Conservation (phyloP, 257 asterid genomes). For the Ehretia macrophylla region DNA sequence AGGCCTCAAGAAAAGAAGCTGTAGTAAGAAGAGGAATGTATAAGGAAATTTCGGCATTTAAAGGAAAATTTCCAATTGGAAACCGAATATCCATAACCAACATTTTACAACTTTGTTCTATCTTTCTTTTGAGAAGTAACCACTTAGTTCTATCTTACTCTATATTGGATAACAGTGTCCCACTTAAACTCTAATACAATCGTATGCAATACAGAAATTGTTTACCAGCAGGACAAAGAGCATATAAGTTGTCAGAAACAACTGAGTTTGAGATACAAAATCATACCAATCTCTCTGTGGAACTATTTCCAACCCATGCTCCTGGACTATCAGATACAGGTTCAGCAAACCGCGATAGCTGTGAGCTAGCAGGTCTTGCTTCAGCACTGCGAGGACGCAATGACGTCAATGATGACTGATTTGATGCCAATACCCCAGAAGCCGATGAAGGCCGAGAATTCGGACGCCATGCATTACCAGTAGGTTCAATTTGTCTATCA, state of each 20-base stretch:
- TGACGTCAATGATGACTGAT: conserved; percentile 57
- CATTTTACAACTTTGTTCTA: too few species aligned
- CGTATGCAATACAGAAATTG: not conserved
- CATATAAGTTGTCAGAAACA: not conserved
- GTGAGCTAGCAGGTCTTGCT: conserved; percentile 87
- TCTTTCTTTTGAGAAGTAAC: too few species aligned
- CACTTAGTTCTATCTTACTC: too few species aligned
- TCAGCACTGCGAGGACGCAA: conserved; percentile 95
- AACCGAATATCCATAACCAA: too few species aligned
- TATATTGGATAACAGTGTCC: too few species aligned
- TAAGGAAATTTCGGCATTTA: too few species aligned
- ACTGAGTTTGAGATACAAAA: conserved; percentile 1
- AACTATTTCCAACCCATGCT: conserved; percentile 51
- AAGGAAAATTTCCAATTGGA: too few species aligned
- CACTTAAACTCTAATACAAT: too few species aligned
- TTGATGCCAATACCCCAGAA: conserved; percentile 78
- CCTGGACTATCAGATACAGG: conserved; percentile 50
- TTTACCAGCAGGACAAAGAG: conserved; percentile 4
- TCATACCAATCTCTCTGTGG: conserved; percentile 76
- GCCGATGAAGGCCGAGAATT: conserved; percentile 95
- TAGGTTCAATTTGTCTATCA: conserved; percentile 64
- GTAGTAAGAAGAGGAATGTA: not conserved
- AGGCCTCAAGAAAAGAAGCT: not conserved
- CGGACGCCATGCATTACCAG: conserved; percentile 66
- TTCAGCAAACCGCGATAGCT: conserved; percentile 87